Percentiles rank a stretch among this genome's conserved stretches.
These are phyloP conservation scores for Coccomyxa subellipsoidea DNA, from an alignment of 163 green algal genomes.

Conservation along the genomic window DNA sequence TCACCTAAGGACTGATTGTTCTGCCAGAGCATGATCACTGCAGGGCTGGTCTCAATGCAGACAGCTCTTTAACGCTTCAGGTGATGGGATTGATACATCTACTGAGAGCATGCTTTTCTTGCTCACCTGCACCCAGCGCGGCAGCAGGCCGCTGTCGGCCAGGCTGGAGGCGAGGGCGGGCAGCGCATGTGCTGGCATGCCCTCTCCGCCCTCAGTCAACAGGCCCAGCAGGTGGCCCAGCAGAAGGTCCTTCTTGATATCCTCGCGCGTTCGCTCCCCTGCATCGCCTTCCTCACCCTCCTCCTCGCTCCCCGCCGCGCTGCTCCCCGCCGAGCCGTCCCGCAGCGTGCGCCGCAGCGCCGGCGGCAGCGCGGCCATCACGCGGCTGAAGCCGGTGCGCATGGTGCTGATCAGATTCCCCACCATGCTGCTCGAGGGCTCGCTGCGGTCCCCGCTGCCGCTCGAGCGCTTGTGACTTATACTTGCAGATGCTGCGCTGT, in stretches of 20 bases:
- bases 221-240: conserved; percentile 52
- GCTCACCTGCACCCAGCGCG: conserved; percentile 57
- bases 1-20: not conserved
- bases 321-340: not conserved
- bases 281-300: not conserved
- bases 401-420: not conserved
- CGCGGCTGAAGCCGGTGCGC: not conserved
- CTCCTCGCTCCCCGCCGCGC: not conserved
- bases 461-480: not conserved
- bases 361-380: conserved; percentile 9
- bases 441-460: conserved; percentile 1
- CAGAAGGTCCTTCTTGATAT: conserved; percentile 42
- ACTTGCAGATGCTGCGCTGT: not conserved
- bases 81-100: too few relatives aligned
- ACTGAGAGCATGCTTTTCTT: too few relatives aligned
- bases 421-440: conserved; percentile 1
- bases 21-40: not conserved
- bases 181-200: conserved; percentile 44
- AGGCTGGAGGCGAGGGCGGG: conserved; percentile 47
- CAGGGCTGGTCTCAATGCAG: not conserved
- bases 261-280: not conserved
- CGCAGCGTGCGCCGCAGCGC: conserved; percentile 9
- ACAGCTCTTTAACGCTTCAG: not conserved
- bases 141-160: conserved; percentile 50
- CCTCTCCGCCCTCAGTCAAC: conserved; percentile 10